phyloP scores from a whole-genome alignment of 768 basidiomycete genomes.

The Leccinum subgranulosum region DNA sequence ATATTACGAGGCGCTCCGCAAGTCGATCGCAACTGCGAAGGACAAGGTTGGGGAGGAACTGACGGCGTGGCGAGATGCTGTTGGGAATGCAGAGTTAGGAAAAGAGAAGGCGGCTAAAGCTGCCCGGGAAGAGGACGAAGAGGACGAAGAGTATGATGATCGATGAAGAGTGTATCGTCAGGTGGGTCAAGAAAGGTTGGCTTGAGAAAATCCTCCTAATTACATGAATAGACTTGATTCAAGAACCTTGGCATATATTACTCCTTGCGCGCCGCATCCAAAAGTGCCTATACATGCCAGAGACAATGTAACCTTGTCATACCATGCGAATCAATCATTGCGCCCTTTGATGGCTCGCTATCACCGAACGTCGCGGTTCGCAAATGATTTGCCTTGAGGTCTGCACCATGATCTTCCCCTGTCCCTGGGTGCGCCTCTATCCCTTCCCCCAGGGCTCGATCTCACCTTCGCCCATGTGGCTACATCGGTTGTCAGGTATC shows the following conservation, averaged over 20 bases:
- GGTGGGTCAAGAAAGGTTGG: not conserved
- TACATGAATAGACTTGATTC: not conserved
- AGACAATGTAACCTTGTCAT: slow-evolving; percentile 3
- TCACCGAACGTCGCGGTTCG: slow-evolving; percentile 49
- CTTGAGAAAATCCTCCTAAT: not conserved
- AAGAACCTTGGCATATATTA: not conserved
- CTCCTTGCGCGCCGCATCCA: not conserved
- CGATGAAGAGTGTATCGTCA: not conserved
- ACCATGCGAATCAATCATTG: slow-evolving; percentile 46
- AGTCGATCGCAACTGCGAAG: slow-evolving; percentile 50
- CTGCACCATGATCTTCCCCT: slow-evolving; percentile 28
- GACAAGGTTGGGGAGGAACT: slow-evolving; percentile 60
- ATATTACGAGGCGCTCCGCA: slow-evolving; percentile 52
- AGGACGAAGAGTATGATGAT: slow-evolving; percentile 42
- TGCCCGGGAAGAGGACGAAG: slow-evolving; percentile 45
- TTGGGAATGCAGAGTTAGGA: slow-evolving; percentile 58
- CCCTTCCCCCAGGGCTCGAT: slow-evolving; percentile 32
- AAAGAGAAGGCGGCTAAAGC: slow-evolving; percentile 51
- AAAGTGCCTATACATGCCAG: too few relatives aligned
- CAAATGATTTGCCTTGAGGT: slow-evolving; percentile 42
- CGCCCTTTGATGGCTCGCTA: slow-evolving; percentile 54
- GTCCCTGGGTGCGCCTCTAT: slow-evolving; percentile 31
- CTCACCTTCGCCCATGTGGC: slow-evolving; percentile 40
- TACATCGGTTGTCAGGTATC: too few relatives aligned
- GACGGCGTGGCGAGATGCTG: slow-evolving; percentile 71